Evolutionary conservation across 2,329 filamentous ascomycete species (phyloP), one percentile per base, ranked within the genome.

Genomic region (Aspergillus hiratsukae): DNA sequence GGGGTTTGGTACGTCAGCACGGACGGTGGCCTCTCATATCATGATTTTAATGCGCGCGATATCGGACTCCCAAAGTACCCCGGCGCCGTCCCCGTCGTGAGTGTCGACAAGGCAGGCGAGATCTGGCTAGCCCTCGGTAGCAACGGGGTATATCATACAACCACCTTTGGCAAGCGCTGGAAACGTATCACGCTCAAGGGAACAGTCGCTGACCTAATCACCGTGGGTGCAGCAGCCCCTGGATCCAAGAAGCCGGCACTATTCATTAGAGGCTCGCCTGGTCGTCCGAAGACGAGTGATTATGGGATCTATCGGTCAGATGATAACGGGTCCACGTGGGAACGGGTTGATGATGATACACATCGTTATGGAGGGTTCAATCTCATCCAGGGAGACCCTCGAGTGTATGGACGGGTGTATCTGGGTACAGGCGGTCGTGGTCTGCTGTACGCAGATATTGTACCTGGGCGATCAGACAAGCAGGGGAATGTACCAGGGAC

Each of bases 401-500:
- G 56, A 3, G 56, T 60, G 28, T 58, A 60, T 29, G 58, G 58
- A 11, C 58, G 58, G 23, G 58, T 60, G n/a, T 60, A 60, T 46
- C 50, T 58, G 25, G 58, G 58, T 5, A 60, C 56, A 5, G 58
- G 58, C 7, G 58, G 56, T 1, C 58, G 56, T 14, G 58, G 56
- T 17, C 56, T 56, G 28, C 31, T 59, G 11, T 56, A 58, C 29
- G 58, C 54, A n/a, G 53, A 54, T 58, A 61, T 61, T 53, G 31
- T 7, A 6, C 14, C 31, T 2, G 1, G 1, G 14, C 31, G 11
- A 17, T 17, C 31, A 7, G 31, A 7, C 14, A 17, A 17, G 14
- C 0, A 35, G 14, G 31, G 31, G 14, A 35, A 35, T 35, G 31
- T 35, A 35, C 31, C 19, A 19, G 40, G 19, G 7, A 43, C 40